phyloP scores from a whole-genome alignment of 164 flowering plant genomes.

The Euptelea pleiosperma region DNA sequence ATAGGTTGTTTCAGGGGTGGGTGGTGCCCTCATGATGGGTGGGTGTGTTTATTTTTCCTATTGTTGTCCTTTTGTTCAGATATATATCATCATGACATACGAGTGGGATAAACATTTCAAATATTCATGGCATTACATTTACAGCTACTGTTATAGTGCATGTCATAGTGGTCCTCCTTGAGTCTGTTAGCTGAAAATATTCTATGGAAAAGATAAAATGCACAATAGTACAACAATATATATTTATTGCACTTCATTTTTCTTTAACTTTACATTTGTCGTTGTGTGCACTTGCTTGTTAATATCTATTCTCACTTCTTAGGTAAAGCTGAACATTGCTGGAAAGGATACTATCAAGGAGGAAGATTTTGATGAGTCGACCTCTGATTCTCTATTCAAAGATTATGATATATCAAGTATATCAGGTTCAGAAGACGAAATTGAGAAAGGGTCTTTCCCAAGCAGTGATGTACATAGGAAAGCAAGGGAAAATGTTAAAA shows the following conservation, averaged over 20 bases:
- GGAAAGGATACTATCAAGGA: conserved; percentile 73
- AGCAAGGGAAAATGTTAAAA: conserved; percentile 25
- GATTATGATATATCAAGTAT: conserved; percentile 89
- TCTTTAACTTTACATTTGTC: background rate
- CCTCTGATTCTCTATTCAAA: conserved; percentile 50
- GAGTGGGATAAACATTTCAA: too few species aligned
- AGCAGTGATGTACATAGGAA: conserved; percentile 21
- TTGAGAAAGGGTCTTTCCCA: conserved; percentile 31
- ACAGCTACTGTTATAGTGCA: too few species aligned
- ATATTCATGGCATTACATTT: too few species aligned
- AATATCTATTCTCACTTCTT: conserved; percentile 6
- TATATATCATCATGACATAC: too few species aligned
- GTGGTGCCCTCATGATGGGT: too few species aligned
- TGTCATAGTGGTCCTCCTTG: too few species aligned
- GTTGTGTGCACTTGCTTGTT: conserved; percentile 5
- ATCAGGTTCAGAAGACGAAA: conserved; percentile 96
- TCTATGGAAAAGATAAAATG: too few species aligned
- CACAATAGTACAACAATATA: background rate
- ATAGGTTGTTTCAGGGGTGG: too few species aligned
- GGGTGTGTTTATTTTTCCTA: too few species aligned
- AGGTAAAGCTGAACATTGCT: conserved; percentile 85
- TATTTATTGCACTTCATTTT: background rate
- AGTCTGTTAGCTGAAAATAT: too few species aligned
- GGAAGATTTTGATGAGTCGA: conserved; percentile 81
- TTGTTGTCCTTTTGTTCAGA: too few species aligned